Evolutionary conservation across 306 rosid genomes (phyloP), one percentile per base, ranked within the genome.

Genomic region (Gastrolobium villosum): DNA sequence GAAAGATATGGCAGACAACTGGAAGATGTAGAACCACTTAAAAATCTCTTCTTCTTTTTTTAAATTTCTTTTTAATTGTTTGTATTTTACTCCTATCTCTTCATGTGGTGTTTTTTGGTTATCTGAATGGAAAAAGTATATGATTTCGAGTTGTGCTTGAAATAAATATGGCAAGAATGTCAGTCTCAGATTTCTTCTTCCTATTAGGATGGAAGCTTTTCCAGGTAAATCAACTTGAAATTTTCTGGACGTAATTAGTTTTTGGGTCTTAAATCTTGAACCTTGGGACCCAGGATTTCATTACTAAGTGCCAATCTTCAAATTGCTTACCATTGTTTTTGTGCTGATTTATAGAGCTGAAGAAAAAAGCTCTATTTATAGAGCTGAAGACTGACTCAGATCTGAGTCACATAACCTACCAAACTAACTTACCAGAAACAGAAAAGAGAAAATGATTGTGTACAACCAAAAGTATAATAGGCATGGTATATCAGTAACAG

Each of bases 131-230:
- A 20, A 20, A 20, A 34, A 20, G 44, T 60, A 62, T 74, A 46
- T 57, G 50, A 32, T 67, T 35, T 81, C 35, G 37, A 20, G 43
- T 43, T 50, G 69, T 79, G 49, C 77, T 69, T 70, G 35, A 70
- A 32, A 79, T 62, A 34, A 46, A 20, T 56, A 13, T 20, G 26
- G 26, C 26, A 49, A 74, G 31, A 59, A 30, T 79, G 66, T 46
- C 40, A 14, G 8, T 62, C 78, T 79, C 57, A 41, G 34, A 49
- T 65, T 14, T 34, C 28, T 41, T 79, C 59, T 48, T 79, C 44
- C 57, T 35, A 59, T 65, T 44, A 3, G 61, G 43, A 43, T 31
- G 49, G 37, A 44, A 53, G 44, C 49, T 63, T 64, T 53, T 53
- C 35, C 20, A 13, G 65, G 43, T 72, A 11, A 65, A 53, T 5